These are phyloP conservation scores for Spergularia bocconei DNA, from an alignment of 148 eudicot genomes.

Conservation along the genomic window DNA sequence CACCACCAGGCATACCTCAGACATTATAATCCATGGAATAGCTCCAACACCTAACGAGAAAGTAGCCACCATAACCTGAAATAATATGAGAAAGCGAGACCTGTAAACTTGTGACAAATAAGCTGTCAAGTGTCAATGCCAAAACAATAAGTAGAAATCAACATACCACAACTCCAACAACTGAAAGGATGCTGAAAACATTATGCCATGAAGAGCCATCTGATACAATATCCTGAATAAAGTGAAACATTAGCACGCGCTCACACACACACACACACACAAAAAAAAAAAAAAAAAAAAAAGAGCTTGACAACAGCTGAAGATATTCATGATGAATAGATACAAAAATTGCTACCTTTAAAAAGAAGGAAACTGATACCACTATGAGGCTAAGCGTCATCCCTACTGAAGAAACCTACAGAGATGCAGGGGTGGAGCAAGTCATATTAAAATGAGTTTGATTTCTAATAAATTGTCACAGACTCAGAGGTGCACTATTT, in stretches of 20 bases:
- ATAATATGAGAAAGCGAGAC: conserved; percentile 2
- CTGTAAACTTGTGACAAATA: not conserved
- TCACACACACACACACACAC: too few species aligned
- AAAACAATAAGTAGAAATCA: not conserved
- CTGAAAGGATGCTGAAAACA: conserved; percentile 56
- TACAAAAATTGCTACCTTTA: conserved; percentile 51
- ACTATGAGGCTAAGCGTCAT: conserved; percentile 71
- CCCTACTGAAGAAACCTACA: conserved; percentile 72
- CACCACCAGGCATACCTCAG: conserved; percentile 55
- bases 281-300: not conserved
- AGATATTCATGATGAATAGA: not conserved
- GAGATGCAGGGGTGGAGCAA: conserved; percentile 6
- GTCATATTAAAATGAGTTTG: not conserved
- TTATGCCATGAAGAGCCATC: conserved; percentile 50
- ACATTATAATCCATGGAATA: conserved; percentile 95
- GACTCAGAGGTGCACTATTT: not conserved
- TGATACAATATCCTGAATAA: conserved; percentile 46
- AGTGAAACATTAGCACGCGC: not conserved
- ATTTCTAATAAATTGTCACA: not conserved
- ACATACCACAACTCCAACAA: conserved; percentile 93
- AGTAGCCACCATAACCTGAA: conserved; percentile 73
- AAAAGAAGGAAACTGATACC: conserved; percentile 63
- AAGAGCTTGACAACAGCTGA: not conserved
- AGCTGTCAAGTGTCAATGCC: not conserved
- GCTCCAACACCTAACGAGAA: conserved; percentile 95